Evolutionary conservation across 805 yeast genomes (phyloP).

Genomic region (Scheffersomyces ergatensis): DNA sequence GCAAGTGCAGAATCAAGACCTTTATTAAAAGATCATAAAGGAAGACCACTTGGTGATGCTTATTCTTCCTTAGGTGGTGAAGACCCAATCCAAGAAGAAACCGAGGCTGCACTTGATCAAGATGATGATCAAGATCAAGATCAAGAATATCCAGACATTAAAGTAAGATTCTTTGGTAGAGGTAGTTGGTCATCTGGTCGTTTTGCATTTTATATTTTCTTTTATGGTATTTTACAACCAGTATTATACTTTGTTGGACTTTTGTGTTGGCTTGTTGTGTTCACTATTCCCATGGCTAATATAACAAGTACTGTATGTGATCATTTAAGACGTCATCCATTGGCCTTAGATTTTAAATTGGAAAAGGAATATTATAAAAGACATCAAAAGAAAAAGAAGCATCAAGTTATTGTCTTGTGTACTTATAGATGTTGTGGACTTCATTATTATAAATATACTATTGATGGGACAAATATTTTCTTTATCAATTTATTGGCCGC

Average conservation of each 20-base stretch:
- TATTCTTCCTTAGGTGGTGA: slow-evolving; percentile 28
- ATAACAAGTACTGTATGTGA: slow-evolving; percentile 63
- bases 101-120: slow-evolving; percentile 12
- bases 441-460: slow-evolving; percentile 93
- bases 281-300: slow-evolving; percentile 92
- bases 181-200: slow-evolving; percentile 90
- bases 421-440: slow-evolving; percentile 90
- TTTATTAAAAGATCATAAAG: slow-evolving; percentile 40
- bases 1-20: slow-evolving; percentile 33
- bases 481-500: slow-evolving; percentile 79
- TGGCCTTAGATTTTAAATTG: slow-evolving; percentile 73
- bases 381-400: slow-evolving; percentile 34
- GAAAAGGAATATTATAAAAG: slow-evolving; percentile 49
- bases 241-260: slow-evolving; percentile 51
- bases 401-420: slow-evolving; percentile 70
- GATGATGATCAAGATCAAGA: slow-evolving; percentile 15
- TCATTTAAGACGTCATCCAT: slow-evolving; percentile 86
- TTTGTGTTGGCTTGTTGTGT: slow-evolving; percentile 77
- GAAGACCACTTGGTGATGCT: slow-evolving; percentile 37
- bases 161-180: slow-evolving; percentile 76
- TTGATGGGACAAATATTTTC: slow-evolving; percentile 93
- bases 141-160: slow-evolving; percentile 27
- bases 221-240: slow-evolving; percentile 71
- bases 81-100: slow-evolving; percentile 12
- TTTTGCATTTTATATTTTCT: slow-evolving; percentile 67